Base-by-base conservation (phyloP, 1,284 basidiomycete genomes). In the Apiotrichum brassicae region DNA sequence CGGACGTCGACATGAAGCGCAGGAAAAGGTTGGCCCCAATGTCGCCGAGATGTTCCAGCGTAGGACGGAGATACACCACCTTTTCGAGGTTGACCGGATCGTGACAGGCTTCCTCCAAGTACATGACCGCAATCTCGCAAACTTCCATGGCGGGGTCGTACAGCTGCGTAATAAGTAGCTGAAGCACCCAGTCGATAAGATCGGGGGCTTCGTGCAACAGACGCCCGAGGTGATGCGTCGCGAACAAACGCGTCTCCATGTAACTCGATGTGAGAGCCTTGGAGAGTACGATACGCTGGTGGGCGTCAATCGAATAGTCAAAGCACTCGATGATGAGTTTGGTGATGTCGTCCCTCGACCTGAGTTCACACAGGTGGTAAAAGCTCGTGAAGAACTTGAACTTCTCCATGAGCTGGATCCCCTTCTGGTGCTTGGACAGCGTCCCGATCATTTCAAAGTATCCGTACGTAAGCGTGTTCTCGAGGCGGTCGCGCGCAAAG, bases 371-470 rank as follows among this genome's bases (percentile, higher is more conserved):
- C 25, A 98, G 75, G 62, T 92, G 89, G 64, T 98, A 97, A 66
- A 98, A 88, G 0, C 87, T 85, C 0, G 93, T 95, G 69, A 97
- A 98, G 34, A 97, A 81, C 63, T 87, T 89, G 73, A 87, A 86
- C 63, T 87, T 87, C 70, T 94, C 90, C 68, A 98, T 75, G 18
- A 98, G 74, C 90, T 89, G 86, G 23, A 94, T 81, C 13, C 95
- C 95, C 46, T 95, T 88, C 25, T 82, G 79, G 54, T 85, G 81
- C 63, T 85, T 88, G 71, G 88, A 94, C 36, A 98, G 76, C 1
- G 83, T 84, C 3, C 93, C 93, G 2, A 99, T 78, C 85, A 99
- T 92, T 65, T 97, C 92, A 57, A 99, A 84, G 70, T 98, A 98
- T 0, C 93, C 94, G 60, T 82, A 86, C 0, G 89, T 87, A 54